phyloP scores from a whole-genome alignment of 2,329 filamentous ascomycete species.

The Camillea tinctor region DNA sequence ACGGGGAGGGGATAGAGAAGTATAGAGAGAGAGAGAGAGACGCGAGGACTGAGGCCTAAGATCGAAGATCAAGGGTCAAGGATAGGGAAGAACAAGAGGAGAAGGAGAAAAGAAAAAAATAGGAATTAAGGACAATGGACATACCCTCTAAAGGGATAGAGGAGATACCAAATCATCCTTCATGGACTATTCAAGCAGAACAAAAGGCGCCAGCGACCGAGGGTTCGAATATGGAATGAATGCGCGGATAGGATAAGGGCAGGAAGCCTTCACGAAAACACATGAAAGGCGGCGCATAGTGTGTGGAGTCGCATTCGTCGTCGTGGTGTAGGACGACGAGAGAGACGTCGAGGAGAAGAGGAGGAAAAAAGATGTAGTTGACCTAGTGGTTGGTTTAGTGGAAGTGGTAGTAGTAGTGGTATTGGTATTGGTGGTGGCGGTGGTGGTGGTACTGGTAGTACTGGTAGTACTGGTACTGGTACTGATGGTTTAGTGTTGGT shows the following conservation, averaged over 20 bases:
- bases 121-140: too few relatives aligned
- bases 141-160: conserved; percentile 76
- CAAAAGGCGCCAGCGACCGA: conserved; percentile 5
- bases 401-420: too few relatives aligned
- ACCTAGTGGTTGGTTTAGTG: too few relatives aligned
- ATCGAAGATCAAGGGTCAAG: too few relatives aligned
- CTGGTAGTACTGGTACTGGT: too few relatives aligned
- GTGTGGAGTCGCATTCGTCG: conserved; percentile 12
- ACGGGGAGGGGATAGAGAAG: too few relatives aligned
- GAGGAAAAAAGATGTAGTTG: conserved; percentile 6
- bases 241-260: conserved; percentile 10
- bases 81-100: neutral
- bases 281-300: conserved; percentile 22
- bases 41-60: neutral
- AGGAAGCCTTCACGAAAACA: conserved; percentile 16
- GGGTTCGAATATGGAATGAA: conserved; percentile 7
- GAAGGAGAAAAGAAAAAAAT: too few relatives aligned
- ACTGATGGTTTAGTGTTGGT: too few relatives aligned
- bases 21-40: too few relatives aligned
- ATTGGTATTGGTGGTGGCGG: too few relatives aligned
- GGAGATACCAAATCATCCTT: conserved; percentile 72
- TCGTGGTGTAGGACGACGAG: conserved; percentile 2
- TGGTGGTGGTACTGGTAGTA: too few relatives aligned
- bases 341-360: conserved; percentile 13
- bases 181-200: conserved; percentile 14